Evolutionary conservation across 257 asterid species (phyloP).

Genomic region (Plantago major): DNA sequence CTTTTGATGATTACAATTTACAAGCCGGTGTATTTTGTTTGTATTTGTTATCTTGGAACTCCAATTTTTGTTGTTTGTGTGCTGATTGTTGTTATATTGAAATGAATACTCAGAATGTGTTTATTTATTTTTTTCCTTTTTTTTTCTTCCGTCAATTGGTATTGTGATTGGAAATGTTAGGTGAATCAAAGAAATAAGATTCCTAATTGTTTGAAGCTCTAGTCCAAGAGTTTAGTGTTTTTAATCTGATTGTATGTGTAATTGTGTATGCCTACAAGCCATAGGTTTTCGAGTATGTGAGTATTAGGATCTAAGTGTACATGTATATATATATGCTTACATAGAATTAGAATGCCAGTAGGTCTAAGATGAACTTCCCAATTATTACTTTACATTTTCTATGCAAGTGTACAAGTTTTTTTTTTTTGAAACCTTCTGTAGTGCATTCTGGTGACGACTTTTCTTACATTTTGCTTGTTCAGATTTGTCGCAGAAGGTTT

Average conservation of each 20-base stretch:
- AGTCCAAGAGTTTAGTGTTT: not conserved
- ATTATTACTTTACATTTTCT: too few relatives aligned
- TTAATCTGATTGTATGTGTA: not conserved
- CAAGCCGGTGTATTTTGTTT: constrained; percentile 11
- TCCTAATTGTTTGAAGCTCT: not conserved
- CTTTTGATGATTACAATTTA: not conserved
- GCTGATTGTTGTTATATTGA: not conserved
- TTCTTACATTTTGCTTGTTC: constrained; percentile 11
- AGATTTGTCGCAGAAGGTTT: constrained; percentile 34
- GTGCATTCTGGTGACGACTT: not conserved
- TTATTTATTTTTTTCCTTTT: constrained; percentile 16
- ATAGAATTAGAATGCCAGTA: too few relatives aligned
- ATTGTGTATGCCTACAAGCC: too few relatives aligned
- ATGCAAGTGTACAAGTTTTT: too few relatives aligned
- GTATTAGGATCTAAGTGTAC: not conserved
- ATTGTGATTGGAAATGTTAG: not conserved
- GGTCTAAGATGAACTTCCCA: too few relatives aligned
- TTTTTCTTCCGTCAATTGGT: too few relatives aligned
- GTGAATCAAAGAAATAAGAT: not conserved
- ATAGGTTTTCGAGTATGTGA: not conserved
- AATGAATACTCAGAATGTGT: not conserved
- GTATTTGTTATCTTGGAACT: constrained; percentile 17
- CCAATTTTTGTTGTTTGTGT: constrained; percentile 6
- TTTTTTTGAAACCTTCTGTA: too few relatives aligned
- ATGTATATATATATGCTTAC: not conserved